These are phyloP conservation scores for Fusarium xyrophilum DNA, from an alignment of 2,329 filamentous ascomycete genomes.

Conservation along the genomic window DNA sequence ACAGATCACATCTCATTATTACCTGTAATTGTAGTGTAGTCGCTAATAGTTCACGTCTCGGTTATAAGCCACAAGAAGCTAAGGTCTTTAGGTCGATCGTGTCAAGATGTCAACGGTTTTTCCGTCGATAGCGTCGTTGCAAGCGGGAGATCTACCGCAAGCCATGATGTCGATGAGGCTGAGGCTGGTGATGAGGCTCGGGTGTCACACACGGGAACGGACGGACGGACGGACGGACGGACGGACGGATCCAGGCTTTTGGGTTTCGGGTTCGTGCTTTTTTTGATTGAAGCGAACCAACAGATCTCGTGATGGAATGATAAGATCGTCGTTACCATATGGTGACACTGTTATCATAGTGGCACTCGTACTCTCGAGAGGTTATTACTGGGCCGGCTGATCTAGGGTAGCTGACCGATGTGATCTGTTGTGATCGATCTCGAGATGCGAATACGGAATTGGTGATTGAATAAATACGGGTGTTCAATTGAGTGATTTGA, in stretches of 20 bases:
- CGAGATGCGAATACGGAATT: neutral
- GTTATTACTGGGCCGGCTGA: neutral
- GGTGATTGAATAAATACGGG: neutral
- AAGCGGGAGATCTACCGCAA: slow-evolving; percentile 13
- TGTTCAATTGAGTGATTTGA: neutral
- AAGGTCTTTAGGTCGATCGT: slow-evolving; percentile 10
- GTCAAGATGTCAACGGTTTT: slow-evolving; percentile 19
- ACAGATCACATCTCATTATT: neutral
- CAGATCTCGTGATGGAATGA: neutral
- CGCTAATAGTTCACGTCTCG: slow-evolving; percentile 5
- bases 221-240: neutral
- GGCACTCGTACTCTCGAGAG: neutral
- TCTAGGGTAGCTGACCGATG: neutral
- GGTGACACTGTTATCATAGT: neutral
- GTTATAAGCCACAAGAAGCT: neutral
- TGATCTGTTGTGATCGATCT: fast-evolving
- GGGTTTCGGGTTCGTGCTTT: slow-evolving; percentile 24
- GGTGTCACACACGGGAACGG: neutral
- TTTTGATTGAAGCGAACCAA: slow-evolving; percentile 7
- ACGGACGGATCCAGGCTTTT: neutral
- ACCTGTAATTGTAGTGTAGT: neutral
- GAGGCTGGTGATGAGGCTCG: slow-evolving; percentile 21
- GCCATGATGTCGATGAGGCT: neutral
- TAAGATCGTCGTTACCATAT: neutral
- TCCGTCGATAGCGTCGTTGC: neutral